Conservation (phyloP, 108 stramenopile species). For the Skeletonema menzelii region DNA sequence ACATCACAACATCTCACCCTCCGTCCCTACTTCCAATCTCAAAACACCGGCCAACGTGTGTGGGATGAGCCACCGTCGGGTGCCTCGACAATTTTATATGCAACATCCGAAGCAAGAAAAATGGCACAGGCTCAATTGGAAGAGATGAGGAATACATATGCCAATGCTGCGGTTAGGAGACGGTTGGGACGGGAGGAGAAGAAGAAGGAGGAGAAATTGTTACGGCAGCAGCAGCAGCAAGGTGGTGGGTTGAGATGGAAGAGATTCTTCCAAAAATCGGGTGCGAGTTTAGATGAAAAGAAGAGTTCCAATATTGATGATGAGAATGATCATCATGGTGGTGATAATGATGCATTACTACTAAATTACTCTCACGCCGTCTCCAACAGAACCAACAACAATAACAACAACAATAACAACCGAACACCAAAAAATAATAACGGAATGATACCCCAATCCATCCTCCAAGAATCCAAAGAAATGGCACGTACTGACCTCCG, state of each 20-base stretch:
- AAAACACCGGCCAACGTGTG: constrained; percentile 58
- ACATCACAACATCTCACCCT: constrained; percentile 54
- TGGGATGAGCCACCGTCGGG: constrained; percentile 88
- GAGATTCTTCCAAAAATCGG: background rate
- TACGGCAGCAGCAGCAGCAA: background rate
- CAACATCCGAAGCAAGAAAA: constrained; percentile 55
- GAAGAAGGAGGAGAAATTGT: constrained; percentile 13
- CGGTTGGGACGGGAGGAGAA: constrained; percentile 20
- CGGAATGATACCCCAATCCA: constrained; percentile 22
- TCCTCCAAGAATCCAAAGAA: constrained; percentile 38
- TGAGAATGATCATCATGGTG: background rate
- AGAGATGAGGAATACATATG: constrained; percentile 55
- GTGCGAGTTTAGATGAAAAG: background rate
- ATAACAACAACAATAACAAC: background rate
- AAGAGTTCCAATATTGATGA: background rate
- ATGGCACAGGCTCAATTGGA: constrained; percentile 67
- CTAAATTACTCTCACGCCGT: background rate
- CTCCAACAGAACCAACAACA: background rate
- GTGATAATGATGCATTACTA: background rate
- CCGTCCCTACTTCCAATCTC: constrained; percentile 73
- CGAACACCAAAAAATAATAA: background rate
- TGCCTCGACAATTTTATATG: constrained; percentile 63
- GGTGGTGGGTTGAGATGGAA: constrained; percentile 1
- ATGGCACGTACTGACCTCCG: constrained; percentile 8
- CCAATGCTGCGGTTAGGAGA: constrained; percentile 17